Conservation (phyloP, 2,329 filamentous ascomycete species). For the Epichloe sibirici region DNA sequence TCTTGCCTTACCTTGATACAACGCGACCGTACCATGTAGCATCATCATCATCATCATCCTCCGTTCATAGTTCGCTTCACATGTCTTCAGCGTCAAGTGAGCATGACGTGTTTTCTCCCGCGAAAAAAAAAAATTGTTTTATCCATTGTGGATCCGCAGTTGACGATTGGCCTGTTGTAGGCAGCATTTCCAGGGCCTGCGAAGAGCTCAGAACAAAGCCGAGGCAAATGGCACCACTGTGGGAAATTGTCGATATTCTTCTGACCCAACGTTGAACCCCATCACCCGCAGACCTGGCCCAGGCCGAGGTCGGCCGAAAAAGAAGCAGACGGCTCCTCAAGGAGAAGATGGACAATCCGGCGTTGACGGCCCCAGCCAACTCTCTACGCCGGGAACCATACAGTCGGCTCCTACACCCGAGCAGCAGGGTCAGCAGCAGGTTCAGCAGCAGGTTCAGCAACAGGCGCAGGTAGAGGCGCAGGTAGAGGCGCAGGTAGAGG, state of each 20-base stretch:
- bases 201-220: conserved; percentile 41
- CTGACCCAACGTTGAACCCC: conserved; percentile 42
- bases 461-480: not conserved
- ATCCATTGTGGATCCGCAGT: not conserved
- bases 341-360: not conserved
- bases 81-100: not conserved
- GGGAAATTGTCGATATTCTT: conserved; percentile 24
- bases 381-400: not conserved
- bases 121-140: not conserved
- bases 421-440: not conserved
- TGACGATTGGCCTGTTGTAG: conserved; percentile 19
- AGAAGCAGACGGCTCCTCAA: conserved; percentile 16
- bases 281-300: conserved; percentile 49
- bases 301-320: conserved; percentile 41
- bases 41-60: not conserved
- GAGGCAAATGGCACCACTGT: conserved; percentile 25
- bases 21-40: not conserved
- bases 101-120: not conserved
- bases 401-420: not conserved
- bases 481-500: no score
- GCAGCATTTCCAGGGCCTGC: conserved; percentile 49
- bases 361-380: not conserved
- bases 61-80: not conserved
- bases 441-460: not conserved
- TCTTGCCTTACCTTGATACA: not conserved